Conservation (phyloP, 163 green algal species). For the Scenedesmus sp. region DNA sequence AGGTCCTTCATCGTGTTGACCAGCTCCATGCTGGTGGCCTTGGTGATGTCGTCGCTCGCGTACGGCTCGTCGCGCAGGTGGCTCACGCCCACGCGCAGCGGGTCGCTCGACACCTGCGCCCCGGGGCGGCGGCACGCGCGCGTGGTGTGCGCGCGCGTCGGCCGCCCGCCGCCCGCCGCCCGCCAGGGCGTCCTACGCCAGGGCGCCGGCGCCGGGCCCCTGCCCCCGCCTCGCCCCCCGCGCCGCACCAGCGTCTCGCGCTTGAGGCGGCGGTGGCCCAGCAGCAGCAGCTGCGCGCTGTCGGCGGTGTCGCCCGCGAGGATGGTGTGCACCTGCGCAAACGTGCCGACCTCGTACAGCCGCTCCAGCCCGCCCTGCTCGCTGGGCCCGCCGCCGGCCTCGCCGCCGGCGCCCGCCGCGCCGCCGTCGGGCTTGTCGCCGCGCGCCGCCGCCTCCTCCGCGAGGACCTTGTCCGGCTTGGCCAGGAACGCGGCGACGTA, state of each 20-base stretch:
- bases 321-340: conserved; percentile 90
- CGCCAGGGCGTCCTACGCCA: too few species aligned
- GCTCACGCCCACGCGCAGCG: conserved; percentile 80
- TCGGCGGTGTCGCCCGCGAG: conserved; percentile 59
- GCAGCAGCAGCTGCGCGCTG: conserved; percentile 88
- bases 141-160: conserved; percentile 26
- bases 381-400: neutral
- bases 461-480: conserved; percentile 35
- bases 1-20: conserved; percentile 96
- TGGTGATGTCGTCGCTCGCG: conserved; percentile 78
- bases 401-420: conserved; percentile 20
- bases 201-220: too few species aligned
- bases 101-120: conserved; percentile 54
- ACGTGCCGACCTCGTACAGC: conserved; percentile 88
- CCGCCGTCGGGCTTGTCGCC: neutral
- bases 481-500: conserved; percentile 95
- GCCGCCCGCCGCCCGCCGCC: conserved; percentile 11
- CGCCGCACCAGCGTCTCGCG: conserved; percentile 60
- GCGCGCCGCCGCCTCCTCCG: conserved; percentile 19
- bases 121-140: neutral
- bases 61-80: conserved; percentile 88
- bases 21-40: conserved; percentile 94
- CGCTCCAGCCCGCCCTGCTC: conserved; percentile 15
- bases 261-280: conserved; percentile 88
- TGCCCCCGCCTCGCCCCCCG: too few species aligned